These are phyloP conservation scores for Rhodotorula sp. DNA, from an alignment of 1,284 basidiomycete species.

Conservation along the genomic window DNA sequence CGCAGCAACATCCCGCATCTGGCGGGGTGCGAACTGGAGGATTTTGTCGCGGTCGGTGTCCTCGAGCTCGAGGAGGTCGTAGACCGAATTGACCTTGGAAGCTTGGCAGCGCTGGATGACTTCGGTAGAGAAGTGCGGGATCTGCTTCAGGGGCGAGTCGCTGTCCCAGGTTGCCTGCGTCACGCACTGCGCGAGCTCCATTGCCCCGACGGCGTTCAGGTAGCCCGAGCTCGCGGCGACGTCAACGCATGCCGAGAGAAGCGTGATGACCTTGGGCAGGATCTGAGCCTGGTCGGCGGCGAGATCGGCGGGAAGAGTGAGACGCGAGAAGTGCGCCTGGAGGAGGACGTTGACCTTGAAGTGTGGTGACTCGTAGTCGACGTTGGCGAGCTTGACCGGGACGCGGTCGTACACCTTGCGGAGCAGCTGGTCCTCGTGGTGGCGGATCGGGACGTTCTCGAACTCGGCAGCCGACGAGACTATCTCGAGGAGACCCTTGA, in stretches of 20 bases:
- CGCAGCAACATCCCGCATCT: constrained; percentile 86
- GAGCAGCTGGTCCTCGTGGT: constrained; percentile 50
- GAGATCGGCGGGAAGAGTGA: constrained; percentile 87
- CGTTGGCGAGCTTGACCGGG: constrained; percentile 82
- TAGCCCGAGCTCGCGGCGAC: constrained; percentile 97
- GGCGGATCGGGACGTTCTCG: constrained; percentile 87
- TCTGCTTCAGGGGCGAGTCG: constrained; percentile 88
- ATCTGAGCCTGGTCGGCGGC: constrained; percentile 84
- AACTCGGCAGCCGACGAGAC: constrained; percentile 96
- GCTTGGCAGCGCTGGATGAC: constrained; percentile 82
- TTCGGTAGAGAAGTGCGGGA: constrained; percentile 89
- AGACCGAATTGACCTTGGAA: constrained; percentile 77
- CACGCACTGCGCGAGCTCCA: constrained; percentile 92
- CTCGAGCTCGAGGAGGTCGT: constrained; percentile 96
- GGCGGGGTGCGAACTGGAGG: constrained; percentile 74
- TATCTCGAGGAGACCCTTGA: constrained; percentile 94
- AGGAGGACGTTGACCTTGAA: constrained; percentile 98
- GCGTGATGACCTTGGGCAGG: constrained; percentile 81
- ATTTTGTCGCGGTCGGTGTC: constrained; percentile 73
- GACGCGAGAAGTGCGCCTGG: constrained; percentile 92
- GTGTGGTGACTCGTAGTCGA: constrained; percentile 87
- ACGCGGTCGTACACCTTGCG: constrained; percentile 76
- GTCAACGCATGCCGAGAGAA: constrained; percentile 76
- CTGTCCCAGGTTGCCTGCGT: constrained; percentile 98
- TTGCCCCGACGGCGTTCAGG: constrained; percentile 90